Evolutionary conservation across 1,139 yeast genomes (phyloP).

Genomic region (Saccharomyces hybrid): DNA sequence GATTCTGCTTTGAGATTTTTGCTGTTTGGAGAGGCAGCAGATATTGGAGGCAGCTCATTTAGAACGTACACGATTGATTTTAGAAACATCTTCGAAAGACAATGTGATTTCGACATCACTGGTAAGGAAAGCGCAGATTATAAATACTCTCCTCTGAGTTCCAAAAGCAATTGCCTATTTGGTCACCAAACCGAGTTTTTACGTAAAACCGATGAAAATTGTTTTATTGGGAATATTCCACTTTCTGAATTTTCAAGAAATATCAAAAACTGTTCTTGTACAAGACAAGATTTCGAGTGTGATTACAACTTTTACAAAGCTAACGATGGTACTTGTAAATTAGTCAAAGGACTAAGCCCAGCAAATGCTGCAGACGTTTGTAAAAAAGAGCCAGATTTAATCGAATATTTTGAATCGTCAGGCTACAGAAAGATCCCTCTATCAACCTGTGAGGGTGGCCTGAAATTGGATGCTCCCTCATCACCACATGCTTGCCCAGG

Average conservation of each 20-base stretch:
- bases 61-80: conserved; percentile 61
- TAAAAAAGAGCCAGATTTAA: conserved; percentile 41
- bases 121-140: conserved; percentile 61
- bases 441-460: conserved; percentile 71
- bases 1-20: conserved; percentile 77
- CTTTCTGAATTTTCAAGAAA: conserved; percentile 53
- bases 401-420: conserved; percentile 72
- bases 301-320: conserved; percentile 74
- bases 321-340: conserved; percentile 76
- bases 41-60: conserved; percentile 37
- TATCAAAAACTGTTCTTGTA: conserved; percentile 68
- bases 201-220: conserved; percentile 63
- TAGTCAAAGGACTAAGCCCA: conserved; percentile 65
- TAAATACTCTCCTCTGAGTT: conserved; percentile 81
- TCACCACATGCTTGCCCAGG: conserved; percentile 76
- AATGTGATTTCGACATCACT: conserved; percentile 61
- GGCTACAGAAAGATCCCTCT: conserved; percentile 72
- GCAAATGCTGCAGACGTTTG: conserved; percentile 63
- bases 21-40: conserved; percentile 37
- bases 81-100: conserved; percentile 51
- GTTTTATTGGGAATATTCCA: conserved; percentile 74
- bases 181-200: conserved; percentile 80
- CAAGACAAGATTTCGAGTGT: conserved; percentile 88
- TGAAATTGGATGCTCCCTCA: conserved; percentile 56
- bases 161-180: conserved; percentile 65